phyloP scores from a whole-genome alignment of 2,329 filamentous ascomycete species.

The Helotiales sp. region DNA sequence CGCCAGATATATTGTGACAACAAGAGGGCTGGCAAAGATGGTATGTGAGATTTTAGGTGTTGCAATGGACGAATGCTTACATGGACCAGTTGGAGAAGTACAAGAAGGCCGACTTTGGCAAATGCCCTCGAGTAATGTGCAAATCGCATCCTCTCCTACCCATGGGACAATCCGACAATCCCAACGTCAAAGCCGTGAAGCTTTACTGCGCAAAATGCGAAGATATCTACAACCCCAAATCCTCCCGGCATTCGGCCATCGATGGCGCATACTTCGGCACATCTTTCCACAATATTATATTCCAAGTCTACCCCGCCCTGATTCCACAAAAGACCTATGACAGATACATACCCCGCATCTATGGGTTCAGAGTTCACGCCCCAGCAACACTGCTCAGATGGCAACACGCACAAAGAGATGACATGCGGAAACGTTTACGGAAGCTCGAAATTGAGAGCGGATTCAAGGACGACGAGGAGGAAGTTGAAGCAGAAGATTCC shows the following conservation, averaged over 20 bases:
- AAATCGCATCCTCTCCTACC: conserved; percentile 90
- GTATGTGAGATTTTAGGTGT: conserved; percentile 50
- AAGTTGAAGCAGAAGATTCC: conserved; percentile 59
- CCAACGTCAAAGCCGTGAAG: conserved; percentile 88
- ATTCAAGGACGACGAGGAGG: conserved; percentile 70
- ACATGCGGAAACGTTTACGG: conserved; percentile 76
- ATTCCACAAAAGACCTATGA: conserved; percentile 82
- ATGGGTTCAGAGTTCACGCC: conserved; percentile 94
- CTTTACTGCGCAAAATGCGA: conserved; percentile 97
- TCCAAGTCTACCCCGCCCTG: conserved; percentile 93
- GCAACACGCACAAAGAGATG: conserved; percentile 80
- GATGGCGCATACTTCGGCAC: conserved; percentile 98
- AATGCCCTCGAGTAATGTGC: conserved; percentile 95
- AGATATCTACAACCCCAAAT: conserved; percentile 98
- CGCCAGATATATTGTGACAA: conserved; percentile 95
- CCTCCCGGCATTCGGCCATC: conserved; percentile 89
- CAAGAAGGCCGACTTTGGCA: conserved; percentile 97
- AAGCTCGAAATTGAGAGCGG: conserved; percentile 74
- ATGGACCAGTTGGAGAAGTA: conserved; percentile 85
- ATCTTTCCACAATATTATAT: conserved; percentile 98
- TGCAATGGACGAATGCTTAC: background rate
- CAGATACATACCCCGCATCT: conserved; percentile 86
- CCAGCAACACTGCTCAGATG: conserved; percentile 84
- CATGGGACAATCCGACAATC: conserved; percentile 88
- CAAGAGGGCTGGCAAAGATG: conserved; percentile 92